These are phyloP conservation scores for Fusarium staphyleae DNA, from an alignment of 2,329 filamentous ascomycete species.

Conservation along the genomic window DNA sequence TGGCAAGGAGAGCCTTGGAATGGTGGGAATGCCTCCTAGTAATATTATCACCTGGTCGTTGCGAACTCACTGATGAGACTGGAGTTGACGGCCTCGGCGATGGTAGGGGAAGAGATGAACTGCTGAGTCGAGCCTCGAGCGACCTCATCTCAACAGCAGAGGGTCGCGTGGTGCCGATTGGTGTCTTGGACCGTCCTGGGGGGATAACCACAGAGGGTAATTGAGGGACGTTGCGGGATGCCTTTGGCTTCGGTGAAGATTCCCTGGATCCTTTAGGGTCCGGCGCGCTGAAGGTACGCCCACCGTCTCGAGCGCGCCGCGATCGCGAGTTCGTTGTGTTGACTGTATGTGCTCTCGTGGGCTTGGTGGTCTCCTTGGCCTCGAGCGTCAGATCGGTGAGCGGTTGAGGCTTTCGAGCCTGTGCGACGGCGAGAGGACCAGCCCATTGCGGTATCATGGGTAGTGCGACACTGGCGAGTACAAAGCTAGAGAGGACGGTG, in stretches of 20 bases:
- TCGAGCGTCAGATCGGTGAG: slow-evolving; percentile 41
- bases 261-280: slow-evolving; percentile 46
- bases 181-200: slow-evolving; percentile 42
- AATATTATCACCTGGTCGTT: slow-evolving; percentile 57
- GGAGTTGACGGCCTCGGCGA: slow-evolving; percentile 66
- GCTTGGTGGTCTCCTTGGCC: slow-evolving; percentile 51
- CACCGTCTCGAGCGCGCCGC: slow-evolving; percentile 54
- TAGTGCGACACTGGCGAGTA: slow-evolving; percentile 77
- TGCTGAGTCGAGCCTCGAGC: slow-evolving; percentile 69
- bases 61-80: slow-evolving; percentile 59
- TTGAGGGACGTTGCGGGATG: slow-evolving; percentile 37
- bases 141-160: slow-evolving; percentile 61
- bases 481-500: slow-evolving; percentile 80
- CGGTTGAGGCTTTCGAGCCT: slow-evolving; percentile 75
- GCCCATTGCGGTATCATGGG: slow-evolving; percentile 80
- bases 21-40: slow-evolving; percentile 68
- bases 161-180: slow-evolving; percentile 52
- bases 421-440: slow-evolving; percentile 80
- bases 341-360: slow-evolving; percentile 74
- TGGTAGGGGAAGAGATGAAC: slow-evolving; percentile 71
- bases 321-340: slow-evolving; percentile 58
- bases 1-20: slow-evolving; percentile 62
- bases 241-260: slow-evolving; percentile 36
- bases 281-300: slow-evolving; percentile 54
- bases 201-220: slow-evolving; percentile 32